Evolutionary conservation across 2,329 filamentous ascomycete genomes (phyloP).

Genomic region (Monosporascus sp.): DNA sequence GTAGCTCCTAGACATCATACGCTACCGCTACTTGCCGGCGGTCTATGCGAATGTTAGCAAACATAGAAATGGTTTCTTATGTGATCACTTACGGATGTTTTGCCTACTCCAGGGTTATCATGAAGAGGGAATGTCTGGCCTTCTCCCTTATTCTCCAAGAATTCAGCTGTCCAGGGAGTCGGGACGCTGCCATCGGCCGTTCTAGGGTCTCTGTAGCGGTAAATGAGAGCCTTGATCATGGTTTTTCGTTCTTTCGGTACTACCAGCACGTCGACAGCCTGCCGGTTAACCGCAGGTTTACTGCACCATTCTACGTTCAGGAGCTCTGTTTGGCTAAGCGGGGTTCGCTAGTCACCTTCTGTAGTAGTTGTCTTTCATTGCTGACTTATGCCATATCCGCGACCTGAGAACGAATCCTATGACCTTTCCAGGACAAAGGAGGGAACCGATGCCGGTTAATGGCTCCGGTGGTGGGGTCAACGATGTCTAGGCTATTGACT

Average conservation of each 20-base stretch:
- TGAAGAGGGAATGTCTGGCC: conserved; percentile 20
- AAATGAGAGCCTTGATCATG: conserved; percentile 11
- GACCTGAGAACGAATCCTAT: conserved; percentile 4
- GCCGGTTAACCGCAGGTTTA: conserved; percentile 1
- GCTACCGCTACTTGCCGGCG: background rate
- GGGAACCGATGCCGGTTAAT: conserved; percentile 3
- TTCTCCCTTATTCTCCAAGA: conserved; percentile 17
- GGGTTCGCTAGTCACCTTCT: background rate
- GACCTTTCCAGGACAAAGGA: conserved; percentile 1
- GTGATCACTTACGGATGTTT: conserved; percentile 9
- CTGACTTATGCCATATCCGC: conserved; percentile 2
- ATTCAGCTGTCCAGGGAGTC: conserved; percentile 12
- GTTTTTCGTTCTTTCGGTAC: conserved; percentile 7
- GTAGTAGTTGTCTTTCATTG: background rate
- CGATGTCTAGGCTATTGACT: background rate
- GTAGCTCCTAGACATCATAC: background rate
- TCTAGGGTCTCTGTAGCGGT: conserved; percentile 1
- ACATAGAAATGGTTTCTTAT: no score
- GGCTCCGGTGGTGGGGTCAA: background rate
- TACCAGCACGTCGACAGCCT: conserved; percentile 5
- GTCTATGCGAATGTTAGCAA: background rate
- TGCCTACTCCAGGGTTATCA: conserved; percentile 18
- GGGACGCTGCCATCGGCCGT: background rate
- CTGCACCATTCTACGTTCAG: conserved; percentile 2
- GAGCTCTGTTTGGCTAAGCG: background rate